Percentiles rank a stretch among this genome's conserved stretches.
Conservation (phyloP, 1,284 basidiomycete genomes). For the Sporisorium reilianum region DNA sequence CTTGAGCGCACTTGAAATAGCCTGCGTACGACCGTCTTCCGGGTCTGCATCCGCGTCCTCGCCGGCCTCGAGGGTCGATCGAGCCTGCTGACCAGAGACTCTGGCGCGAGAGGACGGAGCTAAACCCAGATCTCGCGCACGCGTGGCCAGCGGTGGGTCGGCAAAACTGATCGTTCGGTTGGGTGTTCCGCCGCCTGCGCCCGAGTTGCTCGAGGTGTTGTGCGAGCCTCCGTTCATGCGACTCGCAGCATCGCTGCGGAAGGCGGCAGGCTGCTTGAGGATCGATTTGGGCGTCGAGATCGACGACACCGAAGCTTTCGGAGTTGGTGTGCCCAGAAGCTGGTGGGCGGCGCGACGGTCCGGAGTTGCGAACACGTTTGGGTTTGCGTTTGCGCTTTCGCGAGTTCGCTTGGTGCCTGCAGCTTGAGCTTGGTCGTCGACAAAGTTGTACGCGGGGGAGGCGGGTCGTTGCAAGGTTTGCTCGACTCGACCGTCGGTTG, state of each 20-base stretch:
- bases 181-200: slow-evolving; percentile 32
- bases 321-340: slow-evolving; percentile 32
- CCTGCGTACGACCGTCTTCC: slow-evolving; percentile 36
- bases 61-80: not conserved
- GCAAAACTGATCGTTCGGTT: slow-evolving; percentile 52
- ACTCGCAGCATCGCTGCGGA: slow-evolving; percentile 16
- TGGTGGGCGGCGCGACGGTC: slow-evolving; percentile 28
- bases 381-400: slow-evolving; percentile 13
- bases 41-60: slow-evolving; percentile 10
- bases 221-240: slow-evolving; percentile 19
- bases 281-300: slow-evolving; percentile 47
- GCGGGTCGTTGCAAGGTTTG: slow-evolving; percentile 6
- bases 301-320: slow-evolving; percentile 23
- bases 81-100: slow-evolving; percentile 13
- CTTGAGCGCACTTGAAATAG: slow-evolving; percentile 38
- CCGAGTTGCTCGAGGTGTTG: slow-evolving; percentile 22
- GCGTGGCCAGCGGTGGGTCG: slow-evolving; percentile 34
- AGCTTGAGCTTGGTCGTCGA: slow-evolving; percentile 18
- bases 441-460: not conserved
- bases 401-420: slow-evolving; percentile 17
- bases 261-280: slow-evolving; percentile 38
- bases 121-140: slow-evolving; percentile 33
- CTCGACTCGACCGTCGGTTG: slow-evolving; percentile 18
- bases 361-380: slow-evolving; percentile 34
- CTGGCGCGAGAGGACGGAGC: slow-evolving; percentile 16